Evolutionary conservation across 2,329 filamentous ascomycete species (phyloP), one percentile per base, ranked within the genome.

Genomic region (Aspergillus niger): DNA sequence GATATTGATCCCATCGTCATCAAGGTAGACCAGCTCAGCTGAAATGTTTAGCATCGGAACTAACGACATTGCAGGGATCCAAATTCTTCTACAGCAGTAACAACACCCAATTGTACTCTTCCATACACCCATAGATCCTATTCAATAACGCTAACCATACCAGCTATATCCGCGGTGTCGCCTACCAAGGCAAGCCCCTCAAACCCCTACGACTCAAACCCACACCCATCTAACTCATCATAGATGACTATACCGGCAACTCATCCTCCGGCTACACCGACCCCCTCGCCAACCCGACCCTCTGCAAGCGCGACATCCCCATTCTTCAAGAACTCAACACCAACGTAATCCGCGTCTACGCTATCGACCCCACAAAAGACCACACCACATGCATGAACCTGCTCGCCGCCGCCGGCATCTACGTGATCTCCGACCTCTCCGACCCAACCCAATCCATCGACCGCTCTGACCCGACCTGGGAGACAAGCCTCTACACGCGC

Each of bases 311-410:
- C 69, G 94, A 98, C 75, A 85, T 98, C 47, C 91, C 92, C 49
- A 85, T 90, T 68, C 84, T 98, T 65, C 76, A 86, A 74, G 83
- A 91, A 76, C 85, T 97, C 63, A 83, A 87, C 63, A 96, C 92
- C 77, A 98, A 98, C 82, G 87, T 87, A 68, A 95, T 98, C 77
- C 92, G 94, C 77, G 92, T 93, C 51, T 98, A 98, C 77, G 92
- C 93, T 70, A 86, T 98, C 71, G 86, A 98, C 80, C 90, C 93
- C 13, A 86, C 83, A 3, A 77, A 83, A 66, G 83, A 96, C 80
- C 94, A 98, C 81, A 81, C 83, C 55, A 83, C 81, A 38, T 98
- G 94, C 82, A 97, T 98, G 92, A 81, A 84, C 69, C 76, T 91
- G 67, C 85, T 98, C 53, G 83, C 89, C 57, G 86, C 89, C 60